Evolutionary conservation across 768 basidiomycete genomes (phyloP).

Genomic region (Tylopilus rubrobrunneus): DNA sequence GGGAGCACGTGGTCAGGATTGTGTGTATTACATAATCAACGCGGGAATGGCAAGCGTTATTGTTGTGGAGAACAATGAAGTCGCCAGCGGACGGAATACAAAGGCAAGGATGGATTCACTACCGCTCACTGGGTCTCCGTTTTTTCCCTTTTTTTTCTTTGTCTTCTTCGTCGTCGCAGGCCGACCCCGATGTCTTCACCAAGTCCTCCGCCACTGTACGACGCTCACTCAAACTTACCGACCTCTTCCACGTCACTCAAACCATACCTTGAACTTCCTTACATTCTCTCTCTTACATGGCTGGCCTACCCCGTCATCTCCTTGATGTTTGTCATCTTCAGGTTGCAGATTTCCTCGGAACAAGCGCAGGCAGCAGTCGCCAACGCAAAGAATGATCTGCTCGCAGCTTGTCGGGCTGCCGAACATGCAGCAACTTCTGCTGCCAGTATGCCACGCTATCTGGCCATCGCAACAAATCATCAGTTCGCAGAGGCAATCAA

Average conservation of each 20-base stretch:
- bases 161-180: slow-evolving; percentile 34
- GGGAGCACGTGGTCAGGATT: not conserved
- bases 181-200: slow-evolving; percentile 34
- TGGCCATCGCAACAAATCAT: slow-evolving; percentile 81
- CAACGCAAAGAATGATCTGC: slow-evolving; percentile 69
- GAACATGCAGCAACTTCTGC: slow-evolving; percentile 78
- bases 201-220: slow-evolving; percentile 55
- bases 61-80: slow-evolving; percentile 29
- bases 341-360: slow-evolving; percentile 68
- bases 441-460: slow-evolving; percentile 83
- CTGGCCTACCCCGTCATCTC: slow-evolving; percentile 90
- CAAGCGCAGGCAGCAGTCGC: slow-evolving; percentile 64
- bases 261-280: slow-evolving; percentile 80
- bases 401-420: slow-evolving; percentile 82
- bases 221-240: slow-evolving; percentile 39
- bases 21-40: slow-evolving; percentile 6
- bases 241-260: slow-evolving; percentile 44
- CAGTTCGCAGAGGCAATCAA: slow-evolving; percentile 79
- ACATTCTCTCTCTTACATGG: slow-evolving; percentile 84
- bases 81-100: slow-evolving; percentile 13
- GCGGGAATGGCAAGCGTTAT: slow-evolving; percentile 26
- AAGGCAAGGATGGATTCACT: slow-evolving; percentile 14
- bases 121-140: slow-evolving; percentile 13
- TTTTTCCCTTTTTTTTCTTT: slow-evolving; percentile 7
- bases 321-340: slow-evolving; percentile 82